Conservation (phyloP, 768 basidiomycete genomes). For the Astraeus odoratus region DNA sequence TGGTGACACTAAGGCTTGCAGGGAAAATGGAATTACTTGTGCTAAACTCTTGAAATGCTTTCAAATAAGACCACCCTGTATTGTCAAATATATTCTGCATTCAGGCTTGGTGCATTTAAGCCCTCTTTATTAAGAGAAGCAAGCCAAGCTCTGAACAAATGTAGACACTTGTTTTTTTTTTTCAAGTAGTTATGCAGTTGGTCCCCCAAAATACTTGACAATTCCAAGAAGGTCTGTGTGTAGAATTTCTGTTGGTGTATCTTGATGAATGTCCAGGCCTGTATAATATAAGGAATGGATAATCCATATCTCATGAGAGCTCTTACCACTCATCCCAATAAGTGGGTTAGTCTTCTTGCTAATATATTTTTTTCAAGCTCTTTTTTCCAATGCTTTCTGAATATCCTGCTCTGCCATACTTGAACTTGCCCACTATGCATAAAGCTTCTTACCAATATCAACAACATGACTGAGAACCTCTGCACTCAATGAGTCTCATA, state of each 20-base stretch:
- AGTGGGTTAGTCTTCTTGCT: too few relatives aligned
- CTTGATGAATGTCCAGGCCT: slow-evolving; percentile 25
- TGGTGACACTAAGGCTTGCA: slow-evolving; percentile 25
- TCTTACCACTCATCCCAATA: too few relatives aligned
- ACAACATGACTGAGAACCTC: too few relatives aligned
- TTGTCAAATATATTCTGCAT: slow-evolving; percentile 25
- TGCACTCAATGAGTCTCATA: too few relatives aligned
- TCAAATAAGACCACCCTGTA: slow-evolving; percentile 27
- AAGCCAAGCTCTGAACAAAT: slow-evolving; percentile 19
- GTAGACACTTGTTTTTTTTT: slow-evolving; percentile 12
- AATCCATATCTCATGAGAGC: too few relatives aligned
- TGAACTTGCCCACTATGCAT: too few relatives aligned
- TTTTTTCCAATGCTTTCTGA: too few relatives aligned
- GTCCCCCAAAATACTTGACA: slow-evolving; percentile 30
- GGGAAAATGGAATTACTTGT: slow-evolving; percentile 23
- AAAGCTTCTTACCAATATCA: too few relatives aligned
- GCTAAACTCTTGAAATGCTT: slow-evolving; percentile 26
- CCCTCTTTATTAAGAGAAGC: slow-evolving; percentile 20
- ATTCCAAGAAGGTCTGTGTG: slow-evolving; percentile 30
- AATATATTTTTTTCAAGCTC: too few relatives aligned
- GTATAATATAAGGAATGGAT: too few relatives aligned
- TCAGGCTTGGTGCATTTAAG: slow-evolving; percentile 17
- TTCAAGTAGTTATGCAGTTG: slow-evolving; percentile 17
- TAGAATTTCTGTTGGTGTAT: slow-evolving; percentile 28
- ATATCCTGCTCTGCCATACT: too few relatives aligned